A percentile compares a stretch with the other conserved stretches of the same genome.
These are phyloP conservation scores for Elongisporangium anandrum DNA, from an alignment of 352 stramenopile genomes.

Conservation along the genomic window DNA sequence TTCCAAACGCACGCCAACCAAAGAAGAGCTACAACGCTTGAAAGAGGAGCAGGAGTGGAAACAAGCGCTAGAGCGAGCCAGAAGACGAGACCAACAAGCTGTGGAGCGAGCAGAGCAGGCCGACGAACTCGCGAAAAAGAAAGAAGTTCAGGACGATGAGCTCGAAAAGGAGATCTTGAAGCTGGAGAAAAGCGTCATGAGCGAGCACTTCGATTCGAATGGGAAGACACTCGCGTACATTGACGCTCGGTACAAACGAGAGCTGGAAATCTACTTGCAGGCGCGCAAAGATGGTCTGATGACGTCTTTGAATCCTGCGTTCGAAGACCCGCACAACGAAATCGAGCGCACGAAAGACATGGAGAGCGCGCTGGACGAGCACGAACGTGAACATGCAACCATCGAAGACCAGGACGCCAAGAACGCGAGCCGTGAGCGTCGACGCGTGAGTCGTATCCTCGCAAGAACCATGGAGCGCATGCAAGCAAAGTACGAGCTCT, in stretches of 20 bases:
- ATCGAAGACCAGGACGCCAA: conserved; percentile 47
- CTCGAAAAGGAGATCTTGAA: conserved; percentile 32
- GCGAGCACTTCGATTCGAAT: conserved; percentile 44
- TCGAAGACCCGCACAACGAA: conserved; percentile 25
- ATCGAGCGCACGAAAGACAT: conserved; percentile 34
- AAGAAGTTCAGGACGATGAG: conserved; percentile 27
- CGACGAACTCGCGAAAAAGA: conserved; percentile 7
- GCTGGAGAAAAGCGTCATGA: conserved; percentile 49
- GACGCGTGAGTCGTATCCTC: conserved; percentile 54
- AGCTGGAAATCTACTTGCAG: conserved; percentile 49
- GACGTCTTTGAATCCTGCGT: conserved; percentile 29
- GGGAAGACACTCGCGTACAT: conserved; percentile 48
- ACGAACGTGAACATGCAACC: conserved; percentile 40
- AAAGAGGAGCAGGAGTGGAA: conserved; percentile 70
- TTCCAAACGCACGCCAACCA: conserved; percentile 19
- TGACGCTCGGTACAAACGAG: conserved; percentile 50
- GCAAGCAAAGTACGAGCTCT: conserved; percentile 26
- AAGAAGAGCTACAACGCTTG: conserved; percentile 38
- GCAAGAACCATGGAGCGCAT: conserved; percentile 34
- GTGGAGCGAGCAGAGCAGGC: conserved; percentile 19
- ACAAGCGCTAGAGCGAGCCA: conserved; percentile 39
- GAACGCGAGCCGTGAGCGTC: conserved; percentile 31
- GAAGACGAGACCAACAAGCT: conserved; percentile 29
- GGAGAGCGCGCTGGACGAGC: conserved; percentile 32
- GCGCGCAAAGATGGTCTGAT: conserved; percentile 31